Evolutionary conservation across 1,139 yeast species (phyloP).

Genomic region (Debaryomyces subglobosus): DNA sequence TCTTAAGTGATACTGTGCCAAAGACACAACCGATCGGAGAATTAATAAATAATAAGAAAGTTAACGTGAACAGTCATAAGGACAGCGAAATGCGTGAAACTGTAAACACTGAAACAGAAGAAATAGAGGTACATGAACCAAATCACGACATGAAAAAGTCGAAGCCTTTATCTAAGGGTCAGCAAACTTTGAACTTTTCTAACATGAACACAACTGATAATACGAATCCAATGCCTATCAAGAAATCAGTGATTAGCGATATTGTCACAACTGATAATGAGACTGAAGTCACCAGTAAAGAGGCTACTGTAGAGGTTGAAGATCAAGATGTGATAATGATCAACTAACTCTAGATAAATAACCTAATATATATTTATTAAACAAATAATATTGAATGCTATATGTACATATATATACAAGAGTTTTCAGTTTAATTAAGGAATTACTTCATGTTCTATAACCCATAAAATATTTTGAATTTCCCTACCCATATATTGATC

Average conservation of each 20-base stretch:
- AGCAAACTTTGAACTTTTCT: slow-evolving; percentile 34
- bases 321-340: slow-evolving; percentile 22
- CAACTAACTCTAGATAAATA: slow-evolving; percentile 15
- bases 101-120: slow-evolving; percentile 11
- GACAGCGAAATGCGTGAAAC: not conserved
- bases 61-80: slow-evolving; percentile 29
- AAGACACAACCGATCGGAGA: slow-evolving; percentile 58
- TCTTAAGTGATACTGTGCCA: slow-evolving; percentile 71
- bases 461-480: slow-evolving; percentile 37
- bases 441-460: slow-evolving; percentile 18
- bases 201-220: slow-evolving; percentile 16
- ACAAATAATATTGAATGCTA: not conserved
- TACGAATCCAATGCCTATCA: slow-evolving; percentile 19
- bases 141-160: slow-evolving; percentile 4
- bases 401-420: slow-evolving; percentile 5
- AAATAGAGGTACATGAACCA: slow-evolving; percentile 10
- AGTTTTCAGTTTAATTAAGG: not conserved
- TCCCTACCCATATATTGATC: slow-evolving; percentile 27
- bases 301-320: slow-evolving; percentile 15
- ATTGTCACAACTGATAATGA: slow-evolving; percentile 26
- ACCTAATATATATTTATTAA: slow-evolving; percentile 11
- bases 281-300: slow-evolving; percentile 18
- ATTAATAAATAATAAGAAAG: slow-evolving; percentile 49
- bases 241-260: slow-evolving; percentile 41
- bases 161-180: slow-evolving; percentile 38